Conservation (phyloP, 768 basidiomycete genomes). For the Piloderma croceum region DNA sequence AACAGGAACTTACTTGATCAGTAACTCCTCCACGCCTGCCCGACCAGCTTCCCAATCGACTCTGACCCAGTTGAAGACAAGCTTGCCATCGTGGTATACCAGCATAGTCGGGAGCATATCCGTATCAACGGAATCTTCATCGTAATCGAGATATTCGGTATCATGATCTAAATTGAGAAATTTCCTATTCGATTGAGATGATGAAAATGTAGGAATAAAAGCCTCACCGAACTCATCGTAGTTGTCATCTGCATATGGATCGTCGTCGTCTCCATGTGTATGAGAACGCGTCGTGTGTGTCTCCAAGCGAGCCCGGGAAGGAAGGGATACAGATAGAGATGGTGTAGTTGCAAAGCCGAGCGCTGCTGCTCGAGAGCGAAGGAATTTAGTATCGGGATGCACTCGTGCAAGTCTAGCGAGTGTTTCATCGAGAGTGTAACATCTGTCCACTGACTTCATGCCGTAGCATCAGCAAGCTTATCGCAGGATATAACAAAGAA, state of each 20-base stretch:
- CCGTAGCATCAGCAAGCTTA: slow-evolving; percentile 2
- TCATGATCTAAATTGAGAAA: too few species aligned
- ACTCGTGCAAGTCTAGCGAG: slow-evolving; percentile 64
- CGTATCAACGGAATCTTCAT: slow-evolving; percentile 63
- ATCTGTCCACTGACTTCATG: slow-evolving; percentile 80
- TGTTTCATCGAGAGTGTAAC: slow-evolving; percentile 62
- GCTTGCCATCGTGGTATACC: slow-evolving; percentile 72
- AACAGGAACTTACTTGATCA: slow-evolving; percentile 47
- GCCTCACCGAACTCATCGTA: too few species aligned
- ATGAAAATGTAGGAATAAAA: too few species aligned
- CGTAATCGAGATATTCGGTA: slow-evolving; percentile 35
- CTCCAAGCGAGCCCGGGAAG: too few species aligned
- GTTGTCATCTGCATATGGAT: slow-evolving; percentile 37
- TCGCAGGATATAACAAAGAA: too few species aligned
- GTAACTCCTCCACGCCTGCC: slow-evolving; percentile 62
- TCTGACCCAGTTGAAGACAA: slow-evolving; percentile 86
- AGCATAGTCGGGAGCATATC: slow-evolving; percentile 78
- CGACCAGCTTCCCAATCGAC: slow-evolving; percentile 80
- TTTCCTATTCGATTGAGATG: too few species aligned
- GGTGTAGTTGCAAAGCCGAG: slow-evolving; percentile 60
- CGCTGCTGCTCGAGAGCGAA: slow-evolving; percentile 71
- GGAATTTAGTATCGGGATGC: slow-evolving; percentile 70
- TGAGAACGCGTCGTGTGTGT: slow-evolving; percentile 3
- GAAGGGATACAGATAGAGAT: too few species aligned
- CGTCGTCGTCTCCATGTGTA: slow-evolving; percentile 39